Percentiles rank a stretch among this genome's conserved stretches.
These are phyloP conservation scores for Solioccasus polychromus DNA, from an alignment of 768 basidiomycete species.

Conservation along the genomic window DNA sequence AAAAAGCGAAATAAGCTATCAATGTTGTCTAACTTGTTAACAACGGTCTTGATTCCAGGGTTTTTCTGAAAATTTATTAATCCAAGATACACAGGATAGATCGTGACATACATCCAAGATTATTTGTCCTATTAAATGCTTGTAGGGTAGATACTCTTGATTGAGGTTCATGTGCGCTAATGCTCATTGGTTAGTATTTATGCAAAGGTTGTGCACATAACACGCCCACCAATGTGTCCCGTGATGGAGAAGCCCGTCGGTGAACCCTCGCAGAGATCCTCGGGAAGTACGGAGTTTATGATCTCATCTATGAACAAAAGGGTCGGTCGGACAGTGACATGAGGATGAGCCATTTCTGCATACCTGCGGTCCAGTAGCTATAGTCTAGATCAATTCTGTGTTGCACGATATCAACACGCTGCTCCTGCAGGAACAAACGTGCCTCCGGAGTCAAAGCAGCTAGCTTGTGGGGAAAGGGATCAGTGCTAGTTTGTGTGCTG, in stretches of 20 bases:
- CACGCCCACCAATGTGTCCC: constrained; percentile 82
- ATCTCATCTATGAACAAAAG: constrained; percentile 64
- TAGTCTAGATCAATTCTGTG: constrained; percentile 72
- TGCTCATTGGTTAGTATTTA: constrained; percentile 3
- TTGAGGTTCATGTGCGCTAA: constrained; percentile 90
- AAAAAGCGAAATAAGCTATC: constrained; percentile 88
- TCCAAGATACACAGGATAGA: neutral
- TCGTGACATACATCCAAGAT: constrained; percentile 73
- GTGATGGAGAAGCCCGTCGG: constrained; percentile 86
- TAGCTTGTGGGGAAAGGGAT: constrained; percentile 42
- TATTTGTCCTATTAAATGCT: constrained; percentile 86
- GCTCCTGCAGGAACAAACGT: constrained; percentile 51
- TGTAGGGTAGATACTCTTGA: constrained; percentile 89
- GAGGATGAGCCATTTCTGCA: constrained; percentile 1
- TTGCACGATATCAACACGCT: constrained; percentile 52
- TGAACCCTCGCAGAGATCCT: constrained; percentile 70
- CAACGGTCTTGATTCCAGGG: constrained; percentile 75
- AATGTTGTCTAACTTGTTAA: constrained; percentile 91
- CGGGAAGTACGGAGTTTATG: constrained; percentile 76
- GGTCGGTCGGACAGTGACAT: neutral
- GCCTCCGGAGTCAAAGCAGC: constrained; percentile 63
- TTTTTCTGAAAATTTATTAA: constrained; percentile 68
- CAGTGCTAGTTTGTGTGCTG: neutral
- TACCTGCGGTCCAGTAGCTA: constrained; percentile 87
- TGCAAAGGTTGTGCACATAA: neutral